A percentile compares a stretch with the other conserved stretches of the same genome.
Evolutionary conservation across 2,329 filamentous ascomycete genomes (phyloP).

Genomic region (Corinectria fuckeliana): DNA sequence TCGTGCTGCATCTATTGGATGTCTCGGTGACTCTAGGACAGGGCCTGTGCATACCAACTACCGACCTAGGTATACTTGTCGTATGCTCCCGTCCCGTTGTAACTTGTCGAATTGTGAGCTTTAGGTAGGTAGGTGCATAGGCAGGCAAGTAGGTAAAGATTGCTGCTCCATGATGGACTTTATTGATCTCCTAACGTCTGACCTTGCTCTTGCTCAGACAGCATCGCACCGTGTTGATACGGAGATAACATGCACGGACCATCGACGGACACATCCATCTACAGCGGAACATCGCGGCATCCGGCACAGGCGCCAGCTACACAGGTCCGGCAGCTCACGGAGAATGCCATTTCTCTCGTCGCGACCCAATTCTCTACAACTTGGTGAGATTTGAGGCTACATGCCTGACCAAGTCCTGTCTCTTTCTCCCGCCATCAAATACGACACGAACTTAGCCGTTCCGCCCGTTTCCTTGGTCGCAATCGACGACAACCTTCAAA

Average conservation of each 20-base stretch:
- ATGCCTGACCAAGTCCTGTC: background rate
- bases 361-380: background rate
- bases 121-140: background rate
- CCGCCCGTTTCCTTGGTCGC: background rate
- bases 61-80: too few relatives aligned
- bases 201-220: background rate
- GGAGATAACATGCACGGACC: slow-evolving; percentile 12
- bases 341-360: background rate
- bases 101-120: background rate
- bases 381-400: background rate
- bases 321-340: background rate
- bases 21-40: background rate
- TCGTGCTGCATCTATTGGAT: background rate
- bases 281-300: slow-evolving; percentile 16
- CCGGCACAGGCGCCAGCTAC: slow-evolving; percentile 11
- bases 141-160: background rate
- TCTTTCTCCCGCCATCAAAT: background rate
- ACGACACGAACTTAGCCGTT: background rate
- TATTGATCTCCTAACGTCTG: background rate
- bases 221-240: background rate
- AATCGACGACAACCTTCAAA: background rate
- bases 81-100: too few relatives aligned
- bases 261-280: background rate
- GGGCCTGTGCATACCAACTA: too few relatives aligned
- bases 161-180: background rate